These are phyloP conservation scores for Diaporthe vexans DNA, from an alignment of 2,329 filamentous ascomycete genomes.

Conservation along the genomic window DNA sequence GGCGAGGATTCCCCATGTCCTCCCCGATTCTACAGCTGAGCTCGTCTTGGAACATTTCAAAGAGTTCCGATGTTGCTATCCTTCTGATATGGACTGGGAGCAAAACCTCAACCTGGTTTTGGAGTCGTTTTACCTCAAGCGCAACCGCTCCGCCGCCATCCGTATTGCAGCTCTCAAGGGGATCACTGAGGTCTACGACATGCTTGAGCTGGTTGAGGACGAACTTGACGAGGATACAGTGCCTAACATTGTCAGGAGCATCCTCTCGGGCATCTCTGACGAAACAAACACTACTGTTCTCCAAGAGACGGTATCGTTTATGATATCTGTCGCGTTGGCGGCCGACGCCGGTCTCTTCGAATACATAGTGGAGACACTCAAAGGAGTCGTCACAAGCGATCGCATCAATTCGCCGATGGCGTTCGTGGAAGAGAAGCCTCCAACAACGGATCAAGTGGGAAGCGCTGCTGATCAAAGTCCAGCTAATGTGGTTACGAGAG, in stretches of 20 bases:
- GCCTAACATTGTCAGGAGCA: constrained; percentile 69
- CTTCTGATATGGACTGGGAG: constrained; percentile 78
- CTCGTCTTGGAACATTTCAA: constrained; percentile 77
- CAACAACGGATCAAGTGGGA: constrained; percentile 48
- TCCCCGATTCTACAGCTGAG: constrained; percentile 75
- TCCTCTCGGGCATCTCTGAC: constrained; percentile 72
- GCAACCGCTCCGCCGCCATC: constrained; percentile 70
- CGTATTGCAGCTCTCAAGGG: constrained; percentile 73
- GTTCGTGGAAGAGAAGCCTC: constrained; percentile 46
- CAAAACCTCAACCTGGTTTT: constrained; percentile 73
- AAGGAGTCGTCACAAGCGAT: constrained; percentile 64
- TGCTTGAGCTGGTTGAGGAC: constrained; percentile 70
- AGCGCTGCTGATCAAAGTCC: constrained; percentile 62
- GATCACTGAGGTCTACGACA: constrained; percentile 71
- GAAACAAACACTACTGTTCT: constrained; percentile 77
- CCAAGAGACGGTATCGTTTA: constrained; percentile 74
- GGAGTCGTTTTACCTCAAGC: constrained; percentile 74
- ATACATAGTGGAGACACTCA: constrained; percentile 67
- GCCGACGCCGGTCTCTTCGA: constrained; percentile 72
- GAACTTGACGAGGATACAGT: constrained; percentile 71
- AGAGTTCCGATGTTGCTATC: constrained; percentile 79
- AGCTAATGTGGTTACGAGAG: constrained; percentile 79
- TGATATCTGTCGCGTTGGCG: constrained; percentile 74
- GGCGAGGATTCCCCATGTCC: constrained; percentile 69
- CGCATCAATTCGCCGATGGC: constrained; percentile 59